These are phyloP conservation scores for Eremothecium coryli DNA, from an alignment of 1,139 yeast genomes.

Conservation along the genomic window DNA sequence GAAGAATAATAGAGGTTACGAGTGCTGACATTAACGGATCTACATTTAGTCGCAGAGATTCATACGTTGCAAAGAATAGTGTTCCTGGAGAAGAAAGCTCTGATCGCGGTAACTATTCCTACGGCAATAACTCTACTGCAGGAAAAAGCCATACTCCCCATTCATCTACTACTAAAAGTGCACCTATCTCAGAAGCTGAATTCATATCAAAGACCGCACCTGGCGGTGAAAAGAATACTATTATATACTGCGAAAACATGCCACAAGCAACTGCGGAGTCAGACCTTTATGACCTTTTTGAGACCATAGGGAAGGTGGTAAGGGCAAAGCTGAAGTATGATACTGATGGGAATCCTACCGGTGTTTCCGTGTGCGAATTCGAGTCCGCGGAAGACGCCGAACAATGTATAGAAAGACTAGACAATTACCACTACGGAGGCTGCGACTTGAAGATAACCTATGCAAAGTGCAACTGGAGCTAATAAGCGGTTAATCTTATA, in stretches of 20 bases:
- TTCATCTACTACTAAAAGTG: background rate
- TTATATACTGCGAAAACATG: slow-evolving; percentile 65
- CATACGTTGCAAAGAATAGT: slow-evolving; percentile 5
- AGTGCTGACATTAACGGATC: slow-evolving; percentile 50
- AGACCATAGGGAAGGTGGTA: slow-evolving; percentile 68
- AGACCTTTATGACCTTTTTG: slow-evolving; percentile 79
- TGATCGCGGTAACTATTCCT: background rate
- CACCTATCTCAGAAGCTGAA: background rate
- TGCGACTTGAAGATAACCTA: slow-evolving; percentile 59
- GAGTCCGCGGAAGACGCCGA: slow-evolving; percentile 62
- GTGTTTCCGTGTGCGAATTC: slow-evolving; percentile 77
- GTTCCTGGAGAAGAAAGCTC: background rate
- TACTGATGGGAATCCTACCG: slow-evolving; percentile 62
- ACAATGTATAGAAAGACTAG: slow-evolving; percentile 61
- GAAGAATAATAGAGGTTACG: slow-evolving; percentile 61
- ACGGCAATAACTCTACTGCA: background rate
- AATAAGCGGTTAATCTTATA: background rate
- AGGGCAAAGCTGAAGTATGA: slow-evolving; percentile 71
- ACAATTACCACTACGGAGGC: slow-evolving; percentile 78
- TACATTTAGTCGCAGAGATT: slow-evolving; percentile 4
- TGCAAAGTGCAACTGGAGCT: slow-evolving; percentile 33
- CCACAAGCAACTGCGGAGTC: slow-evolving; percentile 84
- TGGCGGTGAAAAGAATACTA: slow-evolving; percentile 52
- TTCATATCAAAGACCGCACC: slow-evolving; percentile 2
- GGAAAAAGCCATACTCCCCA: no score